phyloP scores from a whole-genome alignment of 148 eudicot genomes.

The Chenopodium quinoa region DNA sequence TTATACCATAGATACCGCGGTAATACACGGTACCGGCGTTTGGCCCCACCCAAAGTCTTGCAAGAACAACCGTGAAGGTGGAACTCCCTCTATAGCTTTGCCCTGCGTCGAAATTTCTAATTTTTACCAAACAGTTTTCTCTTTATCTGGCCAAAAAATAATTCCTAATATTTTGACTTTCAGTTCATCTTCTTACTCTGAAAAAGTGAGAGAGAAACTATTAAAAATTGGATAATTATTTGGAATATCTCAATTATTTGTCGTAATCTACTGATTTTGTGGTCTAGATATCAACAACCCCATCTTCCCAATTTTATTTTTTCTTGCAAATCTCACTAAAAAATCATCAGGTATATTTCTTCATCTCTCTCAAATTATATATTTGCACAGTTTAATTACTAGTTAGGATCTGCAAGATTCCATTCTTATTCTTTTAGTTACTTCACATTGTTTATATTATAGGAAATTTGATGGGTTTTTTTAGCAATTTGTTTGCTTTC shows the following conservation, averaged over 20 bases:
- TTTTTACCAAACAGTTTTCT: not conserved
- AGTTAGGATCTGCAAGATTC: conserved; percentile 17
- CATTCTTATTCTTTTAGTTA: conserved; percentile 3
- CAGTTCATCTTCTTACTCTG: not conserved
- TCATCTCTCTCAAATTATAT: not conserved
- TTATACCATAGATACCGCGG: no score
- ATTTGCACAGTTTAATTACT: conserved; percentile 5
- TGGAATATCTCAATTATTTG: conserved; percentile 20
- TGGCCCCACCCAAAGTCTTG: not conserved
- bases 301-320: conserved; percentile 7
- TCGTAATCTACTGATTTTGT: conserved; percentile 29
- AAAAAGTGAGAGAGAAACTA: not conserved
- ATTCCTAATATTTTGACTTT: conserved; percentile 3
- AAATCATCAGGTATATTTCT: conserved; percentile 19
- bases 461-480: conserved; percentile 9
- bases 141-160: not conserved
- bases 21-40: no score
- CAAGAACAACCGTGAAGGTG: not conserved
- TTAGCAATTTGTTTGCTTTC: not conserved
- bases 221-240: not conserved
- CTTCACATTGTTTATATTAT: conserved; percentile 7
- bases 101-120: not conserved
- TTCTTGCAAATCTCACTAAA: not conserved
- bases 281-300: conserved; percentile 4
- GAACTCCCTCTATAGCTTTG: no score